Conservation (phyloP, 345 rosid species). For the Clarkia xantiana region DNA sequence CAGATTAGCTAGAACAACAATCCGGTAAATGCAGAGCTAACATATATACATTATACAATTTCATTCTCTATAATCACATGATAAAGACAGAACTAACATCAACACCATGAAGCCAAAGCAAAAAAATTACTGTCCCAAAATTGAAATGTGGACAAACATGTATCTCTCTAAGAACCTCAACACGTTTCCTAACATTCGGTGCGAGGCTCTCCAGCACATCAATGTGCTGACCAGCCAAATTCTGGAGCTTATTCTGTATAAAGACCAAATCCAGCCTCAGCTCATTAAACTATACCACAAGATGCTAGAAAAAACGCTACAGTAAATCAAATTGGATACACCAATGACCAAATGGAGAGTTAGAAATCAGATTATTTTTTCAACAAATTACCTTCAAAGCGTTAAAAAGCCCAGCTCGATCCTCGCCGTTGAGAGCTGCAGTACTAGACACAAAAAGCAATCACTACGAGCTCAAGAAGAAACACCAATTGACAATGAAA, state of each 20-base stretch:
- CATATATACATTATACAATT: too few species aligned
- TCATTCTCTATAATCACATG: too few species aligned
- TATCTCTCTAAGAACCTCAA: conserved; percentile 74
- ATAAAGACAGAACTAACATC: too few species aligned
- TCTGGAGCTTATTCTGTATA: conserved; percentile 65
- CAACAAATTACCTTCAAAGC: conserved; percentile 47
- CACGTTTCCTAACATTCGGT: conserved; percentile 68
- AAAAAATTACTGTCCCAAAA: too few species aligned
- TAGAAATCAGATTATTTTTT: background rate
- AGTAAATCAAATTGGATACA: too few species aligned
- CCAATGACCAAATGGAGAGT: too few species aligned
- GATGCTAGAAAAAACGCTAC: too few species aligned
- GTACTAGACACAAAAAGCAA: background rate
- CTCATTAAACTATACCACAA: background rate
- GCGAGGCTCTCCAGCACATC: conserved; percentile 56
- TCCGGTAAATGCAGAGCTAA: too few species aligned
- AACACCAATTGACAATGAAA: background rate
- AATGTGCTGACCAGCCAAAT: conserved; percentile 61
- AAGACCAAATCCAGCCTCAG: background rate
- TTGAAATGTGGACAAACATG: conserved; percentile 30
- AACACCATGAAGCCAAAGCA: too few species aligned
- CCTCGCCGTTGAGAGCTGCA: conserved; percentile 53
- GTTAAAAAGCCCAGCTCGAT: conserved; percentile 67
- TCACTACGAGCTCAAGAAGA: background rate
- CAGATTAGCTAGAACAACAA: too few species aligned